Percentiles rank a stretch among this genome's conserved stretches.
Evolutionary conservation across 2,329 filamentous ascomycete species (phyloP).

Genomic region (Scedosporium boydii): DNA sequence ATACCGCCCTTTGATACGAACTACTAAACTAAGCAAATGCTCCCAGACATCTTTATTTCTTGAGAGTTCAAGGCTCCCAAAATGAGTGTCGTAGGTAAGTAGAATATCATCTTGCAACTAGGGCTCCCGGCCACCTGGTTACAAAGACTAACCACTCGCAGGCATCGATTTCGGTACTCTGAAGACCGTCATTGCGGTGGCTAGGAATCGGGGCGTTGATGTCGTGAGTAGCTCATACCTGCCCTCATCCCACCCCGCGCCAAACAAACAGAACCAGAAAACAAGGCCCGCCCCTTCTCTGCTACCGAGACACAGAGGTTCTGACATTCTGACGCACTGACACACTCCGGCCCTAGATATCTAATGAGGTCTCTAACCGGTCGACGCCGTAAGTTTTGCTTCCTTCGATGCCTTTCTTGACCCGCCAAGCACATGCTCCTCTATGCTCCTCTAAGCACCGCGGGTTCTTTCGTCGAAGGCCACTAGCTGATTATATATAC

Average conservation of each 20-base stretch:
- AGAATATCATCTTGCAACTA: not conserved
- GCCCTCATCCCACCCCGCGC: not conserved
- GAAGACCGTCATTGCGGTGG: constrained; percentile 95
- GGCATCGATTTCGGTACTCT: constrained; percentile 93
- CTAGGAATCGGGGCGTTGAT: constrained; percentile 96
- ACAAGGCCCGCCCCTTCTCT: not conserved
- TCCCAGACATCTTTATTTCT: not conserved
- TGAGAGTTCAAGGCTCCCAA: constrained; percentile 13
- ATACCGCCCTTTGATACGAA: not conserved
- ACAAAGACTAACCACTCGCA: constrained; percentile 15
- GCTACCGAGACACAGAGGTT: not conserved
- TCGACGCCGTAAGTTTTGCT: constrained; percentile 77
- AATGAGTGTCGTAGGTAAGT: constrained; percentile 49
- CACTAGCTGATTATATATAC: constrained; percentile 8
- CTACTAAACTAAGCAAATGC: not conserved
- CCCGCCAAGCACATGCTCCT: not conserved
- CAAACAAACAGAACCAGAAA: not conserved
- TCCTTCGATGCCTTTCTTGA: constrained; percentile 1
- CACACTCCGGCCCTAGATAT: constrained; percentile 52
- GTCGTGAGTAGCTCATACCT: constrained; percentile 59
- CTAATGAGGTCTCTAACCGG: constrained; percentile 98
- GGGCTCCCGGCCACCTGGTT: not conserved
- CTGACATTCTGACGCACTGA: constrained; percentile 7
- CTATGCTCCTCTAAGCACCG: constrained; percentile 6
- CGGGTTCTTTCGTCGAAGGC: not conserved